These are phyloP conservation scores for Paragyromitra xinjiangensis DNA, from an alignment of 495 filamentous ascomycete genomes.

Conservation along the genomic window DNA sequence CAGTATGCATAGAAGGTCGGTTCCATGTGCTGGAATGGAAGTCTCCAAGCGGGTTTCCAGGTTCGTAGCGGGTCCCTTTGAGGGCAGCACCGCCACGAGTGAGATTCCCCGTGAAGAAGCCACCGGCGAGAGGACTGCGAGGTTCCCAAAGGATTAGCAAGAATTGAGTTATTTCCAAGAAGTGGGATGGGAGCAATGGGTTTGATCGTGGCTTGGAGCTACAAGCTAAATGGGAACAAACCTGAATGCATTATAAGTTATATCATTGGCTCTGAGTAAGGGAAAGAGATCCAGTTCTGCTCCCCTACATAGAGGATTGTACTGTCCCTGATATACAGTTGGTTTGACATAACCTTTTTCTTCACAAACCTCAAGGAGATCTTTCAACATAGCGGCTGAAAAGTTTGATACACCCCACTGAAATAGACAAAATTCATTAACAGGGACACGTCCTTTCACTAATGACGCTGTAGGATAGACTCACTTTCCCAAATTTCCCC, in stretches of 20 bases:
- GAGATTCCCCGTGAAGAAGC: constrained; percentile 20
- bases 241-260: constrained; percentile 62
- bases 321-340: constrained; percentile 64
- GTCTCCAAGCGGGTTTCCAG: background rate
- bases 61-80: constrained; percentile 11
- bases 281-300: constrained; percentile 63
- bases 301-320: constrained; percentile 60
- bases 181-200: background rate
- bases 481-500: constrained; percentile 58
- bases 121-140: constrained; percentile 11
- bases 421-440: background rate
- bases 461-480: background rate
- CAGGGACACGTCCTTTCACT: background rate
- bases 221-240: constrained; percentile 18
- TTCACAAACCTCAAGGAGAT: constrained; percentile 61
- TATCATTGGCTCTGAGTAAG: constrained; percentile 60
- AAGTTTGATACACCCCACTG: constrained; percentile 64
- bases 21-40: background rate
- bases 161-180: background rate
- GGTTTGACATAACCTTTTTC: constrained; percentile 61
- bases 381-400: constrained; percentile 60
- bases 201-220: background rate
- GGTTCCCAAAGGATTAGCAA: background rate
- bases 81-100: background rate
- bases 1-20: background rate